Percentiles rank a stretch among this genome's conserved stretches.
phyloP scores from a whole-genome alignment of 305 asterid genomes.

The Solanum hybrid region DNA sequence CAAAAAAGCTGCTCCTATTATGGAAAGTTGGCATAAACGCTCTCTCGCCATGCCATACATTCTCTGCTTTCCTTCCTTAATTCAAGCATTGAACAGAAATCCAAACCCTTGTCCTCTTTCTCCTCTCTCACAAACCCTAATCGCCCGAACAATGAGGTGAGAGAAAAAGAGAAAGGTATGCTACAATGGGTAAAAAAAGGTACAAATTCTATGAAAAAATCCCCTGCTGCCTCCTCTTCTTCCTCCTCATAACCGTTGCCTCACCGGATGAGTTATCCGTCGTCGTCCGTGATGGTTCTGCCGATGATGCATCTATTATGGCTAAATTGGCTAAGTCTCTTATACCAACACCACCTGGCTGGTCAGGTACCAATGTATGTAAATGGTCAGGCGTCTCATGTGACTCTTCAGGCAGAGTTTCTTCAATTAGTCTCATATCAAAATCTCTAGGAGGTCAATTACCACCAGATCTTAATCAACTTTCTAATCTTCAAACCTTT shows the following conservation, averaged over 20 bases:
- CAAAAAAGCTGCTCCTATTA: background rate
- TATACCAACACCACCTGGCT: slow-evolving; percentile 37
- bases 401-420: slow-evolving; percentile 31
- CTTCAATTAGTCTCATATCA: slow-evolving; percentile 35
- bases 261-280: background rate
- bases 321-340: slow-evolving; percentile 40
- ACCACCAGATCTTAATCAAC: slow-evolving; percentile 47
- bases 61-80: slow-evolving; percentile 23
- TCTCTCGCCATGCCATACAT: slow-evolving; percentile 10
- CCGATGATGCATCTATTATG: slow-evolving; percentile 49
- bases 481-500: slow-evolving; percentile 46
- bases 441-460: slow-evolving; percentile 47
- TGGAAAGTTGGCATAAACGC: background rate
- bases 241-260: background rate
- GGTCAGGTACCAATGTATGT: slow-evolving; percentile 56
- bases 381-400: slow-evolving; percentile 59
- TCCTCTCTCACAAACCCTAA: slow-evolving; percentile 19
- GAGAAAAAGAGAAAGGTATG: slow-evolving; percentile 20
- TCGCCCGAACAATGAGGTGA: slow-evolving; percentile 10
- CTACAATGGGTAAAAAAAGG: slow-evolving; percentile 31
- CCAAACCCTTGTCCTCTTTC: background rate
- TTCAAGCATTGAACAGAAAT: slow-evolving; percentile 15
- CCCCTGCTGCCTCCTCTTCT: background rate
- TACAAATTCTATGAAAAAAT: background rate
- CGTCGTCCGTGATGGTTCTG: slow-evolving; percentile 24